Percentiles rank a stretch among this genome's conserved stretches.
Evolutionary conservation across 345 rosid species (phyloP).

Genomic region (Camelina hispida): DNA sequence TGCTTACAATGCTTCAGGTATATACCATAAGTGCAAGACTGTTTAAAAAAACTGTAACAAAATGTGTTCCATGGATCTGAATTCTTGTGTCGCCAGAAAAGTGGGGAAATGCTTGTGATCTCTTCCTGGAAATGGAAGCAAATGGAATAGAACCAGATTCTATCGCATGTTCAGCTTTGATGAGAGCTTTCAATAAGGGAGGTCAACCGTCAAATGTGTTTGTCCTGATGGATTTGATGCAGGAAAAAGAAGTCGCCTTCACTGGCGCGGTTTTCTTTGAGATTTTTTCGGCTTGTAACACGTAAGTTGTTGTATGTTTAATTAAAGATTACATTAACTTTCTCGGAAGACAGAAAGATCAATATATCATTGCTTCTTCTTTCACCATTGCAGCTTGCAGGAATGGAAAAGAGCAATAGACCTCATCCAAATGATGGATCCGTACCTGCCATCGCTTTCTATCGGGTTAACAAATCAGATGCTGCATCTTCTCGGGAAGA

Average conservation of each 20-base stretch:
- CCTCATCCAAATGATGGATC: constrained; percentile 71
- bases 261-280: constrained; percentile 72
- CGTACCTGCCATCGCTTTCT: constrained; percentile 61
- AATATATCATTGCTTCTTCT: not conserved
- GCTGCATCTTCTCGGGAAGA: constrained; percentile 74
- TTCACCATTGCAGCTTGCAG: constrained; percentile 58
- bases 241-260: constrained; percentile 66
- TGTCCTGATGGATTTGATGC: constrained; percentile 64
- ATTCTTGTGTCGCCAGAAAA: constrained; percentile 49
- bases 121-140: constrained; percentile 80
- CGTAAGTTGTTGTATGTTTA: constrained; percentile 52
- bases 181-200: constrained; percentile 89
- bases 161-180: constrained; percentile 77
- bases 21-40: constrained; percentile 5
- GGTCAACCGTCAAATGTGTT: constrained; percentile 76
- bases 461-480: constrained; percentile 78
- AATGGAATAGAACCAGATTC: constrained; percentile 66
- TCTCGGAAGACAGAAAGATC: not conserved
- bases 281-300: constrained; percentile 82
- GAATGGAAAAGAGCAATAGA: constrained; percentile 73
- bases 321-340: constrained; percentile 1
- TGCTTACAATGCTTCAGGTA: constrained; percentile 74
- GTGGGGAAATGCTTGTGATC: constrained; percentile 70
- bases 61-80: constrained; percentile 34
- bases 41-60: constrained; percentile 14